Base-by-base conservation (phyloP, 345 rosid genomes). In the Ailanthus altissimus region DNA sequence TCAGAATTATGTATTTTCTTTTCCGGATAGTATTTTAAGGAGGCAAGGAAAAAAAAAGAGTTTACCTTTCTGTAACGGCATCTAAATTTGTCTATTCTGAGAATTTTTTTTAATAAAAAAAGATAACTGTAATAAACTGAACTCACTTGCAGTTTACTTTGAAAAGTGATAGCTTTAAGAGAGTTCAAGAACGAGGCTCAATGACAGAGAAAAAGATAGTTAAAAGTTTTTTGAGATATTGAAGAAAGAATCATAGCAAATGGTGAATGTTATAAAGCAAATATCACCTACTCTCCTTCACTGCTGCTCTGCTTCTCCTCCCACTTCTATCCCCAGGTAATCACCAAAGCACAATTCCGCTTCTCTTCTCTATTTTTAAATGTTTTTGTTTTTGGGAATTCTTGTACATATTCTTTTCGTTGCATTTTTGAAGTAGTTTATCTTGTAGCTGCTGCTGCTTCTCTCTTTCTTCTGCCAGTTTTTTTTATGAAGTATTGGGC, bases 211-310 rank as follows among this genome's bases (percentile, higher is more conserved):
- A 20, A 4, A 9, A 21, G 18, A 10, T 18, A 75, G 32, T 8
- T 13, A 18, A 14, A n/a, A n/a, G n/a, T n/a, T n/a, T n/a, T n/a
- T n/a, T n/a, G n/a, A n/a, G n/a, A n/a, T n/a, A 16, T 59, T 18
- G 40, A 12, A 21, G 53, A 72, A 12, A 18, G 47, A 14, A 72
- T 6, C 11, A 60, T 47, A 6, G n/a, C 43, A 73, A 51, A 88
- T 88, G 89, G 82, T 77, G 62, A 77, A 79, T 73, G 78, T 68
- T 12, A 45, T 68, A 15, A 62, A 61, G 65, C 77, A 68, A 58
- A 23, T 82, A 42, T 77, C 84, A 18, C 73, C 80, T n/a, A 57
- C 73, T 63, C 77, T 79, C 45, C 76, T 82, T 75, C 86, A 81
- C 13, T 73, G 66, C 51, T 70, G 71, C 36, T 60, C 83, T 46